Evolutionary conservation across 179 eudicot genomes (phyloP), one percentile per base, ranked within the genome.

Genomic region (Nepenthes alata): DNA sequence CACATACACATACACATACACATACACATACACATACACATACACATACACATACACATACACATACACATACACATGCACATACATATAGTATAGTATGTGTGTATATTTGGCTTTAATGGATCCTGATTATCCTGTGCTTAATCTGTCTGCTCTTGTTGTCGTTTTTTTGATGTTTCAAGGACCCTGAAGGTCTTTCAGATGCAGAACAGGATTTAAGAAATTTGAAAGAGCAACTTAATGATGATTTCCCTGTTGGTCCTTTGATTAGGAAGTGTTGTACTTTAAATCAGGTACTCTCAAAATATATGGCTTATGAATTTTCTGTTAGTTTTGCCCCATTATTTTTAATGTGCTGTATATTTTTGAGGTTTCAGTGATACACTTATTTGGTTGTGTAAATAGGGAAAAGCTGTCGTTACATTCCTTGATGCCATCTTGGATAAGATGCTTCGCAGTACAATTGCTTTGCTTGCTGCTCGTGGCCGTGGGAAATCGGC

Each of bases 401-500:
- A 59, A 50, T 61, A 91, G 98, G 95, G 90, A 56, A 93, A 78
- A 70, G 87, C 96, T 57, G 89, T 93, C 50, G 74, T 82, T 70
- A 75, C 88, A 55, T 89, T 93, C 80, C 88, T 93, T 70, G 90
- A 89, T 74, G 80, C 95, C 67, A 80, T 93, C 63, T 74, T 89
- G 78, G 95, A 86, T 53, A 93, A 89, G 75, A 80, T 79, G 52
- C 88, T 85, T 66, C 79, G 87, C 53, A 83, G 86, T 74, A 89
- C 96, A 59, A 78, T 93, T 51, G 98, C 98, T 56, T 80, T 93
- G 62, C 87, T 89, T 70, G 95, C 98, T 78, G 80, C 80, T 71
- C 96, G 96, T 70, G 98, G 98, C 2, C 95, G 98, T 70, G 98
- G 98, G 73, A 93, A 93, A 71, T 93, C 98, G n/a, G 96, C 98